Percentiles rank a stretch among this genome's conserved stretches.
These are phyloP conservation scores for Babjeviella inositovora DNA, from an alignment of 805 yeast genomes.

Conservation along the genomic window DNA sequence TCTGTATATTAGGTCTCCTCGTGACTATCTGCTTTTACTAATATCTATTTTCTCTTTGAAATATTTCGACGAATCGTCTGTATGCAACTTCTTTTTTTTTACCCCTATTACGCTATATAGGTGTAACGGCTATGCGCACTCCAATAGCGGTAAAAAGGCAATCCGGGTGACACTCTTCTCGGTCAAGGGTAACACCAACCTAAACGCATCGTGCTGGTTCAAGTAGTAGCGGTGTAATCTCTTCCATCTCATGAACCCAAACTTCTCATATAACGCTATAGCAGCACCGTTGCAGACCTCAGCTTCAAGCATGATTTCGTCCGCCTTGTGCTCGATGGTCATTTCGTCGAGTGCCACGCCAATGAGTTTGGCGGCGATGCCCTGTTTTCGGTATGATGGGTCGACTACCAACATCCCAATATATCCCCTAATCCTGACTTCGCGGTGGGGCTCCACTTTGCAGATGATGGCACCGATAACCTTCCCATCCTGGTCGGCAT, in stretches of 20 bases:
- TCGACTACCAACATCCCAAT: conserved; percentile 93
- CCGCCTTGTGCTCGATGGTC: conserved; percentile 46
- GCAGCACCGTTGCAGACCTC: conserved; percentile 74
- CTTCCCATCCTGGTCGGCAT: conserved; percentile 8
- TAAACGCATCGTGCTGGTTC: conserved; percentile 85
- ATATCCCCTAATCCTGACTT: conserved; percentile 68
- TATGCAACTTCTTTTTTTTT: conserved; percentile 1
- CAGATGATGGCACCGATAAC: conserved; percentile 74
- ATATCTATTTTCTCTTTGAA: conserved; percentile 1
- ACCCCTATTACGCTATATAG: conserved; percentile 1
- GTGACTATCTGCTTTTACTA: conserved; percentile 1
- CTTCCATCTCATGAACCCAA: conserved; percentile 63
- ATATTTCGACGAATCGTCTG: conserved; percentile 1
- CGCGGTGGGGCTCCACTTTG: conserved; percentile 64
- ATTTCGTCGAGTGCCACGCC: conserved; percentile 44
- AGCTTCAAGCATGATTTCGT: conserved; percentile 87
- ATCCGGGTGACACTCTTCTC: conserved; percentile 38
- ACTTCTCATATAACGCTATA: conserved; percentile 46
- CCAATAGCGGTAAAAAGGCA: conserved; percentile 23
- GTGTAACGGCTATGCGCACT: conserved; percentile 1
- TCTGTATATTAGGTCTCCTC: background rate
- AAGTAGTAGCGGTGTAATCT: conserved; percentile 77
- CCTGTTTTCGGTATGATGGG: conserved; percentile 52
- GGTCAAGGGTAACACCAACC: conserved; percentile 70
- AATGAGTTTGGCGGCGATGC: conserved; percentile 69